Evolutionary conservation across 208 protist species (phyloP).

Genomic region (Leishmania tropica): DNA sequence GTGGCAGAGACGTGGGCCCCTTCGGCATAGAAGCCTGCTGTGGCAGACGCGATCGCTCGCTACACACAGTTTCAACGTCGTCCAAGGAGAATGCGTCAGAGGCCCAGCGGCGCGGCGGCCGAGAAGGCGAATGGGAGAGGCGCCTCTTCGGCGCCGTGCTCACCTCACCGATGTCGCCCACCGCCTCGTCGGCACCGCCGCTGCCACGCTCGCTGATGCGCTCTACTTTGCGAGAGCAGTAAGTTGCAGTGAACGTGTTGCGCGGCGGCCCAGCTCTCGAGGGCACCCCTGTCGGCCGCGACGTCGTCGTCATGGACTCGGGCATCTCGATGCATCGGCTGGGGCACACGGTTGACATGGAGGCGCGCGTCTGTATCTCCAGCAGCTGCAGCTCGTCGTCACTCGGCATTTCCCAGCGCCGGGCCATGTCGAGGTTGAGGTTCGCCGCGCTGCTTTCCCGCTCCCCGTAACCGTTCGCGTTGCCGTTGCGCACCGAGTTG

Average conservation of each 20-base stretch:
- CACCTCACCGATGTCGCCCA: background rate
- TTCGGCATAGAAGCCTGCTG: constrained; percentile 11
- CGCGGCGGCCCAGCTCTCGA: constrained; percentile 1
- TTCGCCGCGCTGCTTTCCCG: constrained; percentile 15
- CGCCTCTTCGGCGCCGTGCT: background rate
- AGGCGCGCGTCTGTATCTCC: constrained; percentile 54
- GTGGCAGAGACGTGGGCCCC: constrained; percentile 31
- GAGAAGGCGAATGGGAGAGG: constrained; percentile 3
- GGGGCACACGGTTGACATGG: constrained; percentile 37
- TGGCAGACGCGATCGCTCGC: constrained; percentile 29
- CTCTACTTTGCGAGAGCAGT: constrained; percentile 18
- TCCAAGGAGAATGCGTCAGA: constrained; percentile 29
- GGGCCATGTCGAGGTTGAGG: constrained; percentile 30
- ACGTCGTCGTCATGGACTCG: background rate
- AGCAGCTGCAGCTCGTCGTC: constrained; percentile 31
- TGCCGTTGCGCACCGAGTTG: background rate
- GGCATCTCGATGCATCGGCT: constrained; percentile 5
- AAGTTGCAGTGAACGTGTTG: constrained; percentile 36
- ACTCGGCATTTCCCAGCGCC: constrained; percentile 34
- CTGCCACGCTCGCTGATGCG: background rate
- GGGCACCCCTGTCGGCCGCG: background rate
- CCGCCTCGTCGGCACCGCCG: background rate
- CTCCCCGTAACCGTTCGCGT: background rate
- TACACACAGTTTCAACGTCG: constrained; percentile 38
- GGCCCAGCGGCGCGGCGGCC: constrained; percentile 25